phyloP scores from a whole-genome alignment of 2,329 filamentous ascomycete species.

The Diaporthe helianthi region DNA sequence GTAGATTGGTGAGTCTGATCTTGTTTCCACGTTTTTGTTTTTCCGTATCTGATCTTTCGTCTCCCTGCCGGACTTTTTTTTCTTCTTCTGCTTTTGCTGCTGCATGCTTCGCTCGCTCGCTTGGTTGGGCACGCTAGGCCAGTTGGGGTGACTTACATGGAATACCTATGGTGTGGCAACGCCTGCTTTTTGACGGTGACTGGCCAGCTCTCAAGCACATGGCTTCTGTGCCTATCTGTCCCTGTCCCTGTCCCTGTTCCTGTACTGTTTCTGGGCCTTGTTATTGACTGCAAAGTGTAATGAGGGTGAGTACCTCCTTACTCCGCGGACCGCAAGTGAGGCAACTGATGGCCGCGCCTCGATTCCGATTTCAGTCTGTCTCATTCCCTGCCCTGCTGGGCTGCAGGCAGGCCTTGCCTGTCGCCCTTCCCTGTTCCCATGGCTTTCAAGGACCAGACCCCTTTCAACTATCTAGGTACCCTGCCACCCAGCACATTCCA shows the following conservation, averaged over 20 bases:
- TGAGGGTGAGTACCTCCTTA: neutral
- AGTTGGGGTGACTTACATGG: neutral
- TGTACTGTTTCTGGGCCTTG: neutral
- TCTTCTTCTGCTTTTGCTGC: too few species aligned
- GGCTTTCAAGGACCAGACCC: conserved; percentile 9
- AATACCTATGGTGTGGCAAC: conserved; percentile 12
- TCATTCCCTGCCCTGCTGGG: conserved; percentile 21
- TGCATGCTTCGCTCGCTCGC: too few species aligned
- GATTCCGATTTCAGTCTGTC: conserved; percentile 10
- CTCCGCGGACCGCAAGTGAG: too few species aligned
- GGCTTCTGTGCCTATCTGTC: neutral
- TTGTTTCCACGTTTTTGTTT: neutral
- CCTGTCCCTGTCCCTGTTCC: neutral
- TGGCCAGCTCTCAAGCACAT: neutral
- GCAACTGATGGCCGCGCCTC: neutral
- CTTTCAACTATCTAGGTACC: too few species aligned
- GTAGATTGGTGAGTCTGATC: neutral
- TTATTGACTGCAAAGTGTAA: neutral
- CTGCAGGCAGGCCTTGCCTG: conserved; percentile 7
- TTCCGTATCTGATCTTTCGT: neutral
- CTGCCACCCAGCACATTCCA: conserved; percentile 14
- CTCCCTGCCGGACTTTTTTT: neutral
- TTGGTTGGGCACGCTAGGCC: neutral
- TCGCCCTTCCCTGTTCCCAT: neutral
- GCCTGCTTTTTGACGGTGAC: conserved; percentile 8